Evolutionary conservation across 352 stramenopile genomes (phyloP), one percentile per base, ranked within the genome.

Genomic region (Phytophthora rubi): DNA sequence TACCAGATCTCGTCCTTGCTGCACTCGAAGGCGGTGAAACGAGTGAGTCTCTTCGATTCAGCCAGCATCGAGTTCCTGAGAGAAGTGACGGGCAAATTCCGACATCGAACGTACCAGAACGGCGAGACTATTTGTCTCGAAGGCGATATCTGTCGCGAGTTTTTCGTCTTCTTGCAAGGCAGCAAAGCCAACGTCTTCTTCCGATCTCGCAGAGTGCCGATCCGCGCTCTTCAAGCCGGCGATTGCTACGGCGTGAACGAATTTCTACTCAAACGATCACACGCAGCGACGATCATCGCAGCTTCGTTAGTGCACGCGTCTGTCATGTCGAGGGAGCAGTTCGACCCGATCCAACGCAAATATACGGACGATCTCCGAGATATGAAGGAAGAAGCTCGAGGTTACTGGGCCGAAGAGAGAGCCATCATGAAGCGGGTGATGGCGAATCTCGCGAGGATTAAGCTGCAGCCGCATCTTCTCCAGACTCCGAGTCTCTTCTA

Each of bases 1-100:
- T 81, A 91, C 53, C 71, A 80, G 37, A 91, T 92, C 59, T 90
- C 84, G 28, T 65, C 82, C 10, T 71, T 85, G 9, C 51, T 91
- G 21, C 84, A 92, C 65, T 73, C 84, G 4, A 63, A 90, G n/a
- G 79, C 84, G 8, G 73, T 91, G 8, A 73, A 76, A 30, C 76
- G 79, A 18, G 69, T 92, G 8, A 39, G 55, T 9, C 59, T 91
- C 9, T 92, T 92, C 8, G 79, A 83, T 9, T 67, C 80, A 12
- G 62, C 89, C 16, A 85, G 76, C 32, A 74, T 68, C 15, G 70
- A 75, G 2, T 60, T 90, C 26, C 57, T 88, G 1, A 69, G 85
- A 8, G 74, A 88, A 39, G 68, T 92, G 33, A 92, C 84, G 0
- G 84, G 82, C 0, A 69, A 88, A 2, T 91, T 91, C 45, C 82